Conservation (phyloP, 2,329 filamentous ascomycete species). For the Hymenoscyphus salicellus region DNA sequence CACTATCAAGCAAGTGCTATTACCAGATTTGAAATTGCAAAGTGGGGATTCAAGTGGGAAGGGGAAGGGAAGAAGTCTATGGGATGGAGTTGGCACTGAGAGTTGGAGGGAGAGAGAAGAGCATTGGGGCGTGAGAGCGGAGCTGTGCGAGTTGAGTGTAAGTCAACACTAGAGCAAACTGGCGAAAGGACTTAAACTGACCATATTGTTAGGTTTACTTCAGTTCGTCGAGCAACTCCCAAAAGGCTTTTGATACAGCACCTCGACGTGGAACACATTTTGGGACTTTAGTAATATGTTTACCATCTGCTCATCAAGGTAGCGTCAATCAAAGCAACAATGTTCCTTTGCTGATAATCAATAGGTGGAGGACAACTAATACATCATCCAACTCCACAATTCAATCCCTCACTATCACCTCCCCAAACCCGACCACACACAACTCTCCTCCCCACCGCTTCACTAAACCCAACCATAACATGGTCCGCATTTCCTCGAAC, state of each 20-base stretch:
- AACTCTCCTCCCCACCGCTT: conserved; percentile 10
- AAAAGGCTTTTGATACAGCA: conserved; percentile 53
- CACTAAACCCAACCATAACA: conserved; percentile 26
- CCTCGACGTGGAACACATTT: conserved; percentile 48
- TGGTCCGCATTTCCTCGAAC: conserved; percentile 55
- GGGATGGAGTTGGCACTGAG: conserved; percentile 21
- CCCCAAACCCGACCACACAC: conserved; percentile 9
- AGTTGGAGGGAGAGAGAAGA: conserved; percentile 25
- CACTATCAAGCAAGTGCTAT: conserved; percentile 45
- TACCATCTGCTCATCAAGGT: conserved; percentile 36
- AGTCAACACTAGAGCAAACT: conserved; percentile 35
- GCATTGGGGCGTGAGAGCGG: conserved; percentile 43
- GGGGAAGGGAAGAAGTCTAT: conserved; percentile 9
- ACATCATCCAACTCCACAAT: conserved; percentile 10
- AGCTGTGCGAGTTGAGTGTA: conserved; percentile 58
- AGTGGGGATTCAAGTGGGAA: not conserved
- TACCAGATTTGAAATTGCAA: conserved; percentile 7
- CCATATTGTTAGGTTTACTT: conserved; percentile 46
- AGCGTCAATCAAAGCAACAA: not conserved
- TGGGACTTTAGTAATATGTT: conserved; percentile 52
- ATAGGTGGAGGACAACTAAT: conserved; percentile 25
- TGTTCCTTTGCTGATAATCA: not conserved
- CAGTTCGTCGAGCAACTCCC: conserved; percentile 49
- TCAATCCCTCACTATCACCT: conserved; percentile 13
- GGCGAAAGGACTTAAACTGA: conserved; percentile 36